Conservation (phyloP, 805 yeast genomes). For the Zygoascus bituminiphila region DNA sequence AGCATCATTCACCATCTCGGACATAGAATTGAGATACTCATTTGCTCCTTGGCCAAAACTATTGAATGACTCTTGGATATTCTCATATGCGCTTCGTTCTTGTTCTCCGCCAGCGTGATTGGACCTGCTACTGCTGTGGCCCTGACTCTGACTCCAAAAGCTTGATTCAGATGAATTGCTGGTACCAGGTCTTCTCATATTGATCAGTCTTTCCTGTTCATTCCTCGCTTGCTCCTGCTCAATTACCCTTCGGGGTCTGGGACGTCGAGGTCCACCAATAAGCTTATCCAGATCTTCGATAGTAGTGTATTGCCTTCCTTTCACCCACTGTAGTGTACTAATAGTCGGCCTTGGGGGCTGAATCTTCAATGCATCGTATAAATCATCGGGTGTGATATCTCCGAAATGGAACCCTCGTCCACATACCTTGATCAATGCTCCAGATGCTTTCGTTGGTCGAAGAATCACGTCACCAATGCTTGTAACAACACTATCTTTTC, state of each 20-base stretch:
- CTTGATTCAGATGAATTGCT: not conserved
- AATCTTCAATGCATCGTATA: conserved; percentile 60
- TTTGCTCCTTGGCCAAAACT: conserved; percentile 37
- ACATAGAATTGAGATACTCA: conserved; percentile 36
- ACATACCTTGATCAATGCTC: conserved; percentile 42
- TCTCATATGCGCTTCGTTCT: conserved; percentile 30
- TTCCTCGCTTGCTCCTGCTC: conserved; percentile 22
- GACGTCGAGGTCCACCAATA: conserved; percentile 69
- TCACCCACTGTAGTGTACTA: conserved; percentile 77
- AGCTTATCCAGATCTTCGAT: conserved; percentile 54
- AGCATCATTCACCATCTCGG: conserved; percentile 27
- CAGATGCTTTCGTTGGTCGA: conserved; percentile 48
- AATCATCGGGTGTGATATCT: conserved; percentile 39
- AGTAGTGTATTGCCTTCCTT: conserved; percentile 60
- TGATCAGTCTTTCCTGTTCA: conserved; percentile 19
- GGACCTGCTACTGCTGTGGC: not conserved
- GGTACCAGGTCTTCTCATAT: not conserved
- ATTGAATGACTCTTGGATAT: conserved; percentile 36
- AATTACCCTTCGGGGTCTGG: conserved; percentile 39
- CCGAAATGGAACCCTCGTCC: conserved; percentile 32
- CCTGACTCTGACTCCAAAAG: not conserved
- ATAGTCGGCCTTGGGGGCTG: conserved; percentile 76
- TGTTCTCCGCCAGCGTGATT: conserved; percentile 1
- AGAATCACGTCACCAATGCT: conserved; percentile 38
- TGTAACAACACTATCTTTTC: conserved; percentile 36